Percentiles rank a stretch among this genome's conserved stretches.
Conservation (phyloP, 1,284 basidiomycete genomes). For the Laetiporus sulphureus region DNA sequence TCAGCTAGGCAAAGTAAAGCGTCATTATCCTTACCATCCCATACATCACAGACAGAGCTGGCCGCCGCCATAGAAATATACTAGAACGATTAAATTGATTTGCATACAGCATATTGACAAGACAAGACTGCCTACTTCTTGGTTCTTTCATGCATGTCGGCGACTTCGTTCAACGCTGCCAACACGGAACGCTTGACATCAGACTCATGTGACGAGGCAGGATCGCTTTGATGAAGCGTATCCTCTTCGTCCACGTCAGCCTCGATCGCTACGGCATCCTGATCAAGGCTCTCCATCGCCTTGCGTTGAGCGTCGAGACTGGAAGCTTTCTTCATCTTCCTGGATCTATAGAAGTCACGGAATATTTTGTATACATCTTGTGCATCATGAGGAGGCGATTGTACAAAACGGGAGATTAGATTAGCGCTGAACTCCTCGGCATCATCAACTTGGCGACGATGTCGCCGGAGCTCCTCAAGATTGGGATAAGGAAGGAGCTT, state of each 20-base stretch:
- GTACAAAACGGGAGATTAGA: constrained; percentile 39
- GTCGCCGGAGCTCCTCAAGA: constrained; percentile 43
- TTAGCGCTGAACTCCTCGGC: constrained; percentile 48
- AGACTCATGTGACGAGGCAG: constrained; percentile 21
- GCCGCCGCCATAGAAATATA: constrained; percentile 57
- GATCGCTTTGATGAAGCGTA: neutral
- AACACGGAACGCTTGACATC: constrained; percentile 40
- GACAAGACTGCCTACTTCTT: constrained; percentile 44
- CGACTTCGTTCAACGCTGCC: constrained; percentile 36
- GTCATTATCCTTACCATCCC: constrained; percentile 31
- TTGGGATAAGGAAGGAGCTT: constrained; percentile 50
- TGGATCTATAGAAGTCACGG: constrained; percentile 27
- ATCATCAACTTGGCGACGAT: constrained; percentile 38
- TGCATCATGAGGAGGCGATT: constrained; percentile 39
- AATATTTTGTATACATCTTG: constrained; percentile 49
- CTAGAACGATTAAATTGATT: constrained; percentile 26
- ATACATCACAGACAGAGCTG: constrained; percentile 42
- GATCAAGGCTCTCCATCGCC: constrained; percentile 19
- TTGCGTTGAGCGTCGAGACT: constrained; percentile 8
- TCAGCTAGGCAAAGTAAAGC: constrained; percentile 3
- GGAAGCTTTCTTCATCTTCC: constrained; percentile 22
- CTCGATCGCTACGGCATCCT: constrained; percentile 25
- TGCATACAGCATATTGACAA: neutral
- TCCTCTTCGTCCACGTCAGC: constrained; percentile 20
- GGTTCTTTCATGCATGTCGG: constrained; percentile 59